Evolutionary conservation across 495 filamentous ascomycete genomes (phyloP), one percentile per base, ranked within the genome.

Genomic region (Podospora tetraspora): DNA sequence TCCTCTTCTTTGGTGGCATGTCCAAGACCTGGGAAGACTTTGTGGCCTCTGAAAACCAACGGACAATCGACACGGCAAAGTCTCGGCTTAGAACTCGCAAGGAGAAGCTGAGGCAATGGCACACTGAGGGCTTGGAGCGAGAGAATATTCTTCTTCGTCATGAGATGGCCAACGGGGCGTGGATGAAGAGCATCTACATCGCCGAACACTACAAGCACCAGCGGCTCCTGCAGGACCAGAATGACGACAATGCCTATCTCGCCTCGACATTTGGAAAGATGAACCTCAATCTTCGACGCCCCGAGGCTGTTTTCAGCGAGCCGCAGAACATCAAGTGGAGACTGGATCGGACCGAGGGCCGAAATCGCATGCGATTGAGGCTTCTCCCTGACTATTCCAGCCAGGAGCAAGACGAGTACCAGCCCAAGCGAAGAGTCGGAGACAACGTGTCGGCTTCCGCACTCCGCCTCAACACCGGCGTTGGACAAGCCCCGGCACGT

Each of bases 181-280:
- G 94, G 96, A 90, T 92, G 79, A 91, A 92, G 66, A 97, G 97
- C 70, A 96, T 98, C 57, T 94, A 93, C 76, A 87, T 90, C 67
- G 92, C 94, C 0, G 95, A 99, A 77, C 90, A 94, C 68, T 84
- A 94, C 71, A 97, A 96, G 74, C 90, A 94, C 65, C 94, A 97
- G 73, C 82, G 94, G 69, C 86, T 89, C 23, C 76, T 91, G 52
- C 95, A 99, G 78, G 95, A 99, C 73, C 89, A 96, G 67, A 93
- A 97, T 71, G 96, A 99, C 72, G 93, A 91, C 71, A 85, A 89
- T 66, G 79, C 76, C 3, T 97, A 92, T 72, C 85, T 93, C 71
- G 84, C 85, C 60, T 86, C 91, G 0, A 84, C 89, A 16, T 93
- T 91, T 77, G 84, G 84, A 0, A 90, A 87, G 71, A 86, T 97